Conservation (phyloP, 225 moss, liverwort and hornwort species). For the Asterella californica region DNA sequence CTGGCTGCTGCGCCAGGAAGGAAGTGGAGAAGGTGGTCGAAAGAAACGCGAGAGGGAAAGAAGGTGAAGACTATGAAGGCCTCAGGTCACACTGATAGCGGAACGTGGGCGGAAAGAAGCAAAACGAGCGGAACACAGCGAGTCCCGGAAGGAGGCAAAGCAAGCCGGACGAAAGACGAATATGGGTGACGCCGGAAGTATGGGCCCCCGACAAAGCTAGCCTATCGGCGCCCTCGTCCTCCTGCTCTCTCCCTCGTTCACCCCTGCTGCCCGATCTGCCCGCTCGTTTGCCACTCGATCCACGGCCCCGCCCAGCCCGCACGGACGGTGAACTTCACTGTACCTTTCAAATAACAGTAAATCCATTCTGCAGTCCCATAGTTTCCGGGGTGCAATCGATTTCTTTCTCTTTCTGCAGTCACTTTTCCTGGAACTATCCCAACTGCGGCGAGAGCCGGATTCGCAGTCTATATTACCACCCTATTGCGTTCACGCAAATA, state of each 20-base stretch:
- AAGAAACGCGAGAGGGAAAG: not conserved
- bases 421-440: too few relatives aligned
- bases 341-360: not conserved
- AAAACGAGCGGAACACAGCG: not conserved
- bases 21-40: not conserved
- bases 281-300: not conserved
- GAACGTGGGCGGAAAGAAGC: not conserved
- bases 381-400: too few relatives aligned
- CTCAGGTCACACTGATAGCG: not conserved
- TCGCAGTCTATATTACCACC: too few relatives aligned
- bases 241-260: not conserved
- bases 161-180: not conserved
- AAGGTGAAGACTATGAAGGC: not conserved
- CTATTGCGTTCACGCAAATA: too few relatives aligned
- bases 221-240: slow-evolving; percentile 15
- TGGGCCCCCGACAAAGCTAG: slow-evolving; percentile 1
- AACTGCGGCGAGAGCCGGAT: too few relatives aligned
- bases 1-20: not conserved
- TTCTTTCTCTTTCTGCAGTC: not conserved
- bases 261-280: slow-evolving; percentile 16
- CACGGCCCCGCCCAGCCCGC: slow-evolving; percentile 9
- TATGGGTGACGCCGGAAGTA: not conserved
- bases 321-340: not conserved
- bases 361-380: too few relatives aligned
- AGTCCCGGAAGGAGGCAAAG: not conserved